Evolutionary conservation across 2,329 filamentous ascomycete species (phyloP), one percentile per base, ranked within the genome.

Genomic region (Colletotrichum sp.): DNA sequence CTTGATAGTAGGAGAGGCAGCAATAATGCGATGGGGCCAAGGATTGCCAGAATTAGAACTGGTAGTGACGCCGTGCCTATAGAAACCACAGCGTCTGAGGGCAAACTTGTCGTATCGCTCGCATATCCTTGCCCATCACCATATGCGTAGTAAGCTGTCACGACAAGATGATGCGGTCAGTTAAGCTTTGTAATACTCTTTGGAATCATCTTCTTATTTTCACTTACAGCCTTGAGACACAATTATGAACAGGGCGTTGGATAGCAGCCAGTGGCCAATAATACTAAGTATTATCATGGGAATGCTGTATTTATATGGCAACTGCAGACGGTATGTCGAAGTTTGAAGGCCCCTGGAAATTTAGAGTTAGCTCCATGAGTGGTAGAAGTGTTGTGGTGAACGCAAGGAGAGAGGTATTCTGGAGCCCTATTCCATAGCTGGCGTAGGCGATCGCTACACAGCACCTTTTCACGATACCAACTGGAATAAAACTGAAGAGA

Each of bases 301-400:
- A 4, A 72, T 18, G 4, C 60, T 30, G 32, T 63, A 72, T 18
- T 18, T 28, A 10, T 67, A 34, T n/a, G 57, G 52, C 16, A 71
- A 24, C 28, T 68, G 49, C 6, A 68, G 63, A 18, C 64, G 63
- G 2, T 32, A 72, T 5, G 34, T 68, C 1, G 63, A 21, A 7
- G 3, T 49, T 26, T 68, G 64, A 6, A 30, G 21, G 2, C 71
- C 63, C 16, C 63, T 72, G 18, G 30, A 34, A 34, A 10, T 21
- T 52, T 52, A 10, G 15, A 36, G 34, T 36, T 36, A 36, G 34
- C 32, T 12, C 32, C 0, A 13, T 13, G 32, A 32, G 32, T 32
- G 32, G 32, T 0, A 13, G 32, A 0, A 32, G 32, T 32, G 1
- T 32, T 2, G 32, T 13, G 32, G 0, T 32, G 12, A 32, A 0